phyloP scores from a whole-genome alignment of 352 stramenopile genomes.

The Phytophthora pluvialis region DNA sequence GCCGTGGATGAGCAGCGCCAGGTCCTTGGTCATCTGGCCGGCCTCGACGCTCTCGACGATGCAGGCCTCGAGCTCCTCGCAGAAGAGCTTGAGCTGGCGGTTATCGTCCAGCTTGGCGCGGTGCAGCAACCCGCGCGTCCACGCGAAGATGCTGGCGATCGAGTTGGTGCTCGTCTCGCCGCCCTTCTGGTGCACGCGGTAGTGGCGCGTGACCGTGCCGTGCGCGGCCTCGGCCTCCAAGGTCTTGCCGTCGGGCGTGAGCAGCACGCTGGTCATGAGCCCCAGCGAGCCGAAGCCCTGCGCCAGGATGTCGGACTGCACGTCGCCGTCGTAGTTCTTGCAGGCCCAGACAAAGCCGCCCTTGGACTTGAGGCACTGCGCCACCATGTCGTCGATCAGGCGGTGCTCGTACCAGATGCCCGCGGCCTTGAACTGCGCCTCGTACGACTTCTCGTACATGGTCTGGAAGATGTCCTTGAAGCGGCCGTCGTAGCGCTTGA shows the following conservation, averaged over 20 bases:
- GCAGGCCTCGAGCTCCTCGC: slow-evolving; percentile 71
- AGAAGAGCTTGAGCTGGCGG: slow-evolving; percentile 73
- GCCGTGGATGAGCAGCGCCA: slow-evolving; percentile 84
- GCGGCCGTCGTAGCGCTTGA: slow-evolving; percentile 88
- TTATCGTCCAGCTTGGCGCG: slow-evolving; percentile 89
- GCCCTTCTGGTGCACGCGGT: slow-evolving; percentile 88
- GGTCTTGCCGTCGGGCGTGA: slow-evolving; percentile 86
- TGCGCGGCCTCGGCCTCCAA: slow-evolving; percentile 90
- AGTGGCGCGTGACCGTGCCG: slow-evolving; percentile 91
- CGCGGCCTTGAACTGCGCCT: slow-evolving; percentile 68
- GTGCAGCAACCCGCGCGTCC: slow-evolving; percentile 85
- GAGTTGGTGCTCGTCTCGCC: slow-evolving; percentile 90
- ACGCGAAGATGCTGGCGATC: slow-evolving; percentile 90
- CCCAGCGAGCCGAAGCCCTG: slow-evolving; percentile 90
- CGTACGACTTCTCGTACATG: slow-evolving; percentile 85
- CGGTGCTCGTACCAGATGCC: slow-evolving; percentile 89
- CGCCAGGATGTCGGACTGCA: slow-evolving; percentile 90
- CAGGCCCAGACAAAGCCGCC: slow-evolving; percentile 91
- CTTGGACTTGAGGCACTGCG: slow-evolving; percentile 88
- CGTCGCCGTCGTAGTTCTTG: slow-evolving; percentile 94
- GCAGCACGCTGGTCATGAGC: slow-evolving; percentile 89
- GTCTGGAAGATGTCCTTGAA: slow-evolving; percentile 92
- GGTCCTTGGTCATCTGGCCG: slow-evolving; percentile 90
- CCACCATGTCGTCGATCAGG: slow-evolving; percentile 93
- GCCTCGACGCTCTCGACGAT: slow-evolving; percentile 86